Conservation (phyloP, 2,329 filamentous ascomycete genomes). For the Aspergillus sp. region DNA sequence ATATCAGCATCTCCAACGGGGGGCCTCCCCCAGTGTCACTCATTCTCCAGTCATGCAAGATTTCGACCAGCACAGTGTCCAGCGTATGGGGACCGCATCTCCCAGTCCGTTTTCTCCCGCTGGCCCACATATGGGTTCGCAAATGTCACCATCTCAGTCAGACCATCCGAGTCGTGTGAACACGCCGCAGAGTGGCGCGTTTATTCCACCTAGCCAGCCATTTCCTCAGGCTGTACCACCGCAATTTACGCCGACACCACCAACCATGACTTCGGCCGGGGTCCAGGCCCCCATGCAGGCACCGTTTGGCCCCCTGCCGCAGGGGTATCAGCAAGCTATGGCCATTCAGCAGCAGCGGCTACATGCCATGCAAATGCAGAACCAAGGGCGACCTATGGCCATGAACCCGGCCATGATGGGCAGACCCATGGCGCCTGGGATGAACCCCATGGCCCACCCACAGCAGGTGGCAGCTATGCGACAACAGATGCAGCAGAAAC, state of each 20-base stretch:
- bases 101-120: slow-evolving; percentile 83
- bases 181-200: slow-evolving; percentile 67
- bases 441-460: slow-evolving; percentile 33
- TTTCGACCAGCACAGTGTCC: slow-evolving; percentile 56
- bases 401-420: slow-evolving; percentile 31
- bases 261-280: slow-evolving; percentile 33
- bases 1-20: slow-evolving; percentile 75
- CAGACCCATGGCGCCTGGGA: slow-evolving; percentile 26
- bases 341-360: slow-evolving; percentile 63
- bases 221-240: slow-evolving; percentile 33
- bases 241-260: slow-evolving; percentile 35
- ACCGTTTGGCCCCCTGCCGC: slow-evolving; percentile 45
- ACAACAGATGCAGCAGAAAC: slow-evolving; percentile 35
- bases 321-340: slow-evolving; percentile 49
- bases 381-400: slow-evolving; percentile 59
- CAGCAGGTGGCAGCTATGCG: slow-evolving; percentile 42
- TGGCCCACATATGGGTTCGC: slow-evolving; percentile 60
- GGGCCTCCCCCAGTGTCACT: slow-evolving; percentile 73
- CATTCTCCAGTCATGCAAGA: slow-evolving; percentile 88
- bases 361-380: slow-evolving; percentile 77
- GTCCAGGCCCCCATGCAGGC: slow-evolving; percentile 36
- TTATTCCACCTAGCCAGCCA: slow-evolving; percentile 44
- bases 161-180: slow-evolving; percentile 59
- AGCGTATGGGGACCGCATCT: slow-evolving; percentile 82
- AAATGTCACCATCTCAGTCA: slow-evolving; percentile 67